phyloP scores from a whole-genome alignment of 1,284 basidiomycete species.

The Rhodotorula sp. region DNA sequence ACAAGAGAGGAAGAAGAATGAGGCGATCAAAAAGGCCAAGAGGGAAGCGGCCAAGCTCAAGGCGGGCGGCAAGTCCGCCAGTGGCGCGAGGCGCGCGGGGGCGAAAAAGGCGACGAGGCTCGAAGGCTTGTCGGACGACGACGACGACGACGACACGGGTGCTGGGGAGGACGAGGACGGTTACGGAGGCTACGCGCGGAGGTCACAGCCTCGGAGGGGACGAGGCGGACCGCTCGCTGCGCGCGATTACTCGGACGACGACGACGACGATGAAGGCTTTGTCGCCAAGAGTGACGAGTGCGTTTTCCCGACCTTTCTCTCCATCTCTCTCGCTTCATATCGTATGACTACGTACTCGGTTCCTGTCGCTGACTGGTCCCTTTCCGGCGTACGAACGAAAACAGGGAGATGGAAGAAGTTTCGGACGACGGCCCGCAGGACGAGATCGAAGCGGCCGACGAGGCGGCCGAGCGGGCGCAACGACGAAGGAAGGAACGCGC shows the following conservation, averaged over 20 bases:
- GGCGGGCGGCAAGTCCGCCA: constrained; percentile 30
- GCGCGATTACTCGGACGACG: constrained; percentile 39
- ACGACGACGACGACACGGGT: background rate
- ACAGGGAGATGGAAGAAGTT: constrained; percentile 17
- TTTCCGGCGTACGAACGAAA: too few relatives aligned
- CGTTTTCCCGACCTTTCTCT: background rate
- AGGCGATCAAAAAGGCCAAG: constrained; percentile 45
- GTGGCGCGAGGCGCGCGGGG: constrained; percentile 19
- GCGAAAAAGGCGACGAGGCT: constrained; percentile 34
- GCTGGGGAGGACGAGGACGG: constrained; percentile 22
- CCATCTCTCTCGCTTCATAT: constrained; percentile 3
- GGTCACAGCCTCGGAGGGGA: constrained; percentile 27
- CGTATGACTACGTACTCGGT: too few relatives aligned
- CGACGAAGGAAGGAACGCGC: constrained; percentile 41
- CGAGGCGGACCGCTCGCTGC: constrained; percentile 23
- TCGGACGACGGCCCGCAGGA: constrained; percentile 43
- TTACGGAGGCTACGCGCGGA: constrained; percentile 19
- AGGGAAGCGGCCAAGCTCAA: constrained; percentile 22
- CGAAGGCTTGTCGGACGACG: constrained; percentile 34
- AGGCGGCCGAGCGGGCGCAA: constrained; percentile 43
- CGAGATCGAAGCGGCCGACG: constrained; percentile 47
- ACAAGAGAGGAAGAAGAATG: constrained; percentile 44
- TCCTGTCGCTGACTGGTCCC: too few relatives aligned
- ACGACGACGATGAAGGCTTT: constrained; percentile 44
- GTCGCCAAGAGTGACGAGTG: constrained; percentile 27